These are phyloP conservation scores for Sophora flavescens DNA, from an alignment of 306 rosid species.

Conservation along the genomic window DNA sequence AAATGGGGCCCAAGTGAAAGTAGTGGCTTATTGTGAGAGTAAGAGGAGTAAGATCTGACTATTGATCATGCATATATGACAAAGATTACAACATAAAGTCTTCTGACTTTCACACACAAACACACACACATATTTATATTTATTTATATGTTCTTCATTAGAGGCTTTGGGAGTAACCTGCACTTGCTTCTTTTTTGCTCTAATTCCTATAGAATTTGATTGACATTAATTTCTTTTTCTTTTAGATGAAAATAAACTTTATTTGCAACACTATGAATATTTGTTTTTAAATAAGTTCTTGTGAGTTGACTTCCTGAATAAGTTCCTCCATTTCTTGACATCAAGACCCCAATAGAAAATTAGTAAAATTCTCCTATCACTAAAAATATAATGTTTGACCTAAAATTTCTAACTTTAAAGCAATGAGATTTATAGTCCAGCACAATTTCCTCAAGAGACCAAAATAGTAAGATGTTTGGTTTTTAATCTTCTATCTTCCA, in stretches of 20 bases:
- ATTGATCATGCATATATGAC: no score
- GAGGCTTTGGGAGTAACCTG: background rate
- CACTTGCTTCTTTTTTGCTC: slow-evolving; percentile 15
- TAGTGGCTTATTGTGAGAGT: no score
- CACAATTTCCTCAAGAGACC: slow-evolving; percentile 14
- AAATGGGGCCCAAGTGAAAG: no score
- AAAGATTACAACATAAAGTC: no score
- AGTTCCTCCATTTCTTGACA: background rate
- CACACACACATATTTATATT: no score
- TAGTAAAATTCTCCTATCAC: background rate
- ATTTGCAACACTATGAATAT: background rate
- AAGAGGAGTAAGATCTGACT: no score
- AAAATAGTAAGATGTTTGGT: background rate
- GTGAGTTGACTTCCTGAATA: background rate
- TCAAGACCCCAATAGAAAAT: background rate
- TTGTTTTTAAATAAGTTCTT: background rate
- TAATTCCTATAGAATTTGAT: slow-evolving; percentile 6
- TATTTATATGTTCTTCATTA: background rate
- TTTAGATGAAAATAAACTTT: background rate
- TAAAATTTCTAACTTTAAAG: background rate
- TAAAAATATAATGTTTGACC: slow-evolving; percentile 15
- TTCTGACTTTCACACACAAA: no score
- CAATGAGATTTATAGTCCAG: slow-evolving; percentile 2
- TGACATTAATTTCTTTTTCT: background rate
- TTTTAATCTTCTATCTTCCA: background rate